Conservation (phyloP, 352 stramenopile species). For the Globisporangium parvum region DNA sequence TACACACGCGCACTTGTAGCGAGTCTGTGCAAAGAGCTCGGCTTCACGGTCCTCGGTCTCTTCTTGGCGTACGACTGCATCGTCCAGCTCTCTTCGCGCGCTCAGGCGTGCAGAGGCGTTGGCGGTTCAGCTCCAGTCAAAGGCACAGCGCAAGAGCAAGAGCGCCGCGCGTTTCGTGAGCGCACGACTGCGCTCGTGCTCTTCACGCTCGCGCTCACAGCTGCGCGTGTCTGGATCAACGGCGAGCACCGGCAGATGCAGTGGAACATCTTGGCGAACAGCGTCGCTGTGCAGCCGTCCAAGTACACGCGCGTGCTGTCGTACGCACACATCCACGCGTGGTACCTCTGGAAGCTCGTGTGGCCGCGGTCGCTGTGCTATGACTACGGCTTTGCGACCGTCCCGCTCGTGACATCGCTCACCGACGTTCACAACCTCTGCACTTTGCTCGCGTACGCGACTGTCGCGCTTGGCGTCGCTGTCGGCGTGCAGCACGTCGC, state of each 20-base stretch:
- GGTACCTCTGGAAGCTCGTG: slow-evolving; percentile 87
- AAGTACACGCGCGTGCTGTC: slow-evolving; percentile 44
- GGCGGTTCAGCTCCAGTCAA: neutral
- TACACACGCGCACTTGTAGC: slow-evolving; percentile 10
- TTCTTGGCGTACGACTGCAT: slow-evolving; percentile 52
- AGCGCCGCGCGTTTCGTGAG: neutral
- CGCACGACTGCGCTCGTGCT: slow-evolving; percentile 14
- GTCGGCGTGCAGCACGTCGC: slow-evolving; percentile 17
- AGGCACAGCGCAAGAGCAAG: neutral
- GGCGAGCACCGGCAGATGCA: slow-evolving; percentile 52
- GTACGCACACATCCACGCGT: slow-evolving; percentile 81
- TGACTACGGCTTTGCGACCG: slow-evolving; percentile 89
- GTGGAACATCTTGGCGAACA: slow-evolving; percentile 88
- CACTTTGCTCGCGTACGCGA: slow-evolving; percentile 53
- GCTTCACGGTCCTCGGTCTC: slow-evolving; percentile 77
- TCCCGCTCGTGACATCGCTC: slow-evolving; percentile 55
- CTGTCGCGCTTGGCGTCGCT: slow-evolving; percentile 26
- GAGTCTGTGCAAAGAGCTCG: slow-evolving; percentile 86
- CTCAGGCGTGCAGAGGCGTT: neutral
- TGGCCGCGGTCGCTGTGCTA: slow-evolving; percentile 85
- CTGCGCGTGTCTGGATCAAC: slow-evolving; percentile 59
- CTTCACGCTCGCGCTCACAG: slow-evolving; percentile 18
- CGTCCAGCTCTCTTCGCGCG: slow-evolving; percentile 17
- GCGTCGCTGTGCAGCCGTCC: slow-evolving; percentile 49
- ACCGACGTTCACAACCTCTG: slow-evolving; percentile 54